Conservation (phyloP, 805 yeast species). For the Zygoascus bituminiphila region DNA sequence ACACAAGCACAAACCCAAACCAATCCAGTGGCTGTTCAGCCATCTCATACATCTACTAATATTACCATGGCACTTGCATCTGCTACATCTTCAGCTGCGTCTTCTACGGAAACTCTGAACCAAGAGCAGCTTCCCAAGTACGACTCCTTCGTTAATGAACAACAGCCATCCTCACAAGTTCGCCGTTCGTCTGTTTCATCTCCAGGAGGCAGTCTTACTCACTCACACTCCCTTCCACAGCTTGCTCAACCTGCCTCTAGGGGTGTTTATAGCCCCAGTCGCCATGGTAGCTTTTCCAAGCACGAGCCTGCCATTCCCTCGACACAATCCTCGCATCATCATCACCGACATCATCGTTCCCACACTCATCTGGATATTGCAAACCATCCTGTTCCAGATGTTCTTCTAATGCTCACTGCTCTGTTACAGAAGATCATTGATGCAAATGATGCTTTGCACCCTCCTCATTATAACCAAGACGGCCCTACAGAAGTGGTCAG, state of each 20-base stretch:
- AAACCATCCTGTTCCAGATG: conserved; percentile 70
- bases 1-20: too few species aligned
- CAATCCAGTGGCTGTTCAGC: too few species aligned
- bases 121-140: background rate
- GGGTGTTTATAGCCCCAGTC: background rate
- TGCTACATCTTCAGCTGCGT: conserved; percentile 28
- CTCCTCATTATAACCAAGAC: conserved; percentile 41
- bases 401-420: conserved; percentile 78
- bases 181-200: conserved; percentile 14
- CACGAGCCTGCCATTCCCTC: background rate
- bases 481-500: background rate
- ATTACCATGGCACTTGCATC: conserved; percentile 14
- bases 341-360: conserved; percentile 1
- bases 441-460: conserved; percentile 78
- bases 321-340: conserved; percentile 1
- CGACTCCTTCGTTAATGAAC: background rate
- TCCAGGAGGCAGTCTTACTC: conserved; percentile 2
- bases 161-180: conserved; percentile 5
- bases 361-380: conserved; percentile 51
- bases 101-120: conserved; percentile 24
- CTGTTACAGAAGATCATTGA: conserved; percentile 79
- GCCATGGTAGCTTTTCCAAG: background rate
- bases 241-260: background rate
- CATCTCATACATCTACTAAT: conserved; percentile 24
- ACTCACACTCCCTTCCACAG: conserved; percentile 1